These are phyloP conservation scores for Collariella sp. DNA, from an alignment of 495 filamentous ascomycete genomes.

Conservation along the genomic window DNA sequence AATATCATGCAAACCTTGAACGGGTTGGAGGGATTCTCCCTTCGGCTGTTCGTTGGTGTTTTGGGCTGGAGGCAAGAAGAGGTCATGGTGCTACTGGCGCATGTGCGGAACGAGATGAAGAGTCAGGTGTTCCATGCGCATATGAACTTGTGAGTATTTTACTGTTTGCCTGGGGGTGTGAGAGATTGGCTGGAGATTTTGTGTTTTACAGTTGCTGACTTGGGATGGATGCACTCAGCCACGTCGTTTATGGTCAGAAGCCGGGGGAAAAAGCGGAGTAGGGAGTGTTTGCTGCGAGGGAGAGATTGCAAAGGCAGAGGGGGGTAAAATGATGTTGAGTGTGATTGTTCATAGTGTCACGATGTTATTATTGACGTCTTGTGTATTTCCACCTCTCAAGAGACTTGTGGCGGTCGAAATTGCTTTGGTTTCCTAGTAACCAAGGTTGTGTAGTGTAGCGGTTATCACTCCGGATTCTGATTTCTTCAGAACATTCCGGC, in stretches of 20 bases:
- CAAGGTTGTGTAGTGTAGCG: conserved; percentile 18
- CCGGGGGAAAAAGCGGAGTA: too few species aligned
- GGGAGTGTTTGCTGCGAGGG: too few species aligned
- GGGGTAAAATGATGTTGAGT: too few species aligned
- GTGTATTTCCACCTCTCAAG: too few species aligned
- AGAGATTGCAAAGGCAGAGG: too few species aligned
- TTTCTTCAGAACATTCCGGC: conserved; percentile 9
- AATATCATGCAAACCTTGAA: conserved; percentile 22
- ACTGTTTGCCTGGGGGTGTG: not conserved
- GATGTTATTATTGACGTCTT: too few species aligned
- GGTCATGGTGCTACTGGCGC: conserved; percentile 15
- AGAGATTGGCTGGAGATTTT: not conserved
- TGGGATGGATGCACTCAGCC: not conserved
- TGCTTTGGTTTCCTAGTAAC: not conserved
- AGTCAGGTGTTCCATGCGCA: not conserved
- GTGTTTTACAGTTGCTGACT: not conserved
- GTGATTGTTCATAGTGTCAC: too few species aligned
- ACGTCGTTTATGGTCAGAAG: conserved; percentile 8
- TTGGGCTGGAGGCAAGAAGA: conserved; percentile 19
- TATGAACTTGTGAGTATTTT: conserved; percentile 1
- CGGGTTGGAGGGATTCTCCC: conserved; percentile 16
- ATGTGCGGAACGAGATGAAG: conserved; percentile 18
- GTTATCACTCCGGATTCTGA: conserved; percentile 22
- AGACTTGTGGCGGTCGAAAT: too few species aligned
- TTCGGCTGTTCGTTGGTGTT: conserved; percentile 15